Evolutionary conservation across 1,139 yeast genomes (phyloP).

Genomic region (Yamadazyma conglobata): DNA sequence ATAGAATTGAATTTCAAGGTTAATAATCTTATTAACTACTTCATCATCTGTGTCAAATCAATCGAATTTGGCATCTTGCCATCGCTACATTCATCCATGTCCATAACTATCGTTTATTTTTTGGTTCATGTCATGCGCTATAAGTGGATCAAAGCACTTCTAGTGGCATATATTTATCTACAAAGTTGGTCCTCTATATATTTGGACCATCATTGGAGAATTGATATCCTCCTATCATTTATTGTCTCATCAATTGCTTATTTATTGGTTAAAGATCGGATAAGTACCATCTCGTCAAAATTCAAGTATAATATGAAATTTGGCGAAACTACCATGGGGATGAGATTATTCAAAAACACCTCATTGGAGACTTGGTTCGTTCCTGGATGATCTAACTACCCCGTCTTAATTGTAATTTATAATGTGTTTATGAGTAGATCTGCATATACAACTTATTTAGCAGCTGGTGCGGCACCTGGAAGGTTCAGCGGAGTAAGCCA

Average conservation of each 20-base stretch:
- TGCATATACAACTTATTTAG: no score
- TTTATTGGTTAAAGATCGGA: conserved; percentile 22
- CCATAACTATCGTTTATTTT: conserved; percentile 50
- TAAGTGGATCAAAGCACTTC: conserved; percentile 29
- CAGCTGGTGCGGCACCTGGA: no score
- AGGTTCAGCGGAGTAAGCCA: no score
- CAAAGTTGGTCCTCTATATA: conserved; percentile 81
- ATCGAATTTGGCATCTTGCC: conserved; percentile 73
- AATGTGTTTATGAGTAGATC: no score
- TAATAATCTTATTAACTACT: conserved; percentile 44
- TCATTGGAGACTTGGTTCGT: conserved; percentile 48
- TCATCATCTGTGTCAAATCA: conserved; percentile 65
- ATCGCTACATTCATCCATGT: conserved; percentile 64
- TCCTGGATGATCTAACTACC: conserved; percentile 33
- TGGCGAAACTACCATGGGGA: conserved; percentile 46
- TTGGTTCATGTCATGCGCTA: conserved; percentile 41
- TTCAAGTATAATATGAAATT: conserved; percentile 27
- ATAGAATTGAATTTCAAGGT: conserved; percentile 64
- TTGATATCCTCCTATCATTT: conserved; percentile 47
- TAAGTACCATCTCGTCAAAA: conserved; percentile 29
- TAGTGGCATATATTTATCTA: conserved; percentile 39
- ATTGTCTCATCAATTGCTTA: conserved; percentile 21
- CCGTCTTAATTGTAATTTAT: no score
- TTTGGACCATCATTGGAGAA: conserved; percentile 67
- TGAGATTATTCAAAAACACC: conserved; percentile 53